Percentiles rank a stretch among this genome's conserved stretches.
Conservation (phyloP, 768 basidiomycete genomes). For the Pholiota microspora region DNA sequence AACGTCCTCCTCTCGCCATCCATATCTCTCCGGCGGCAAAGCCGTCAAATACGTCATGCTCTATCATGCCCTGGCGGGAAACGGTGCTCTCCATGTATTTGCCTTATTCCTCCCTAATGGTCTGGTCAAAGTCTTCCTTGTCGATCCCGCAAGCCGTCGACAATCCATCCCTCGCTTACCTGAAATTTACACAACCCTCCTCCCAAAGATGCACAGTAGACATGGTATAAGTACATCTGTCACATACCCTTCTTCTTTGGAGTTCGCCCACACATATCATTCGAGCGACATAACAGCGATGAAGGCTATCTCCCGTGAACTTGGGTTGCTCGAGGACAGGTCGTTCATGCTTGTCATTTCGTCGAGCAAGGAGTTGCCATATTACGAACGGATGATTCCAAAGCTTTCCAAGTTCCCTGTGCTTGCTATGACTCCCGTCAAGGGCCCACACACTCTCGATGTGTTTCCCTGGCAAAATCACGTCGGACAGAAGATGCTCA, state of each 20-base stretch:
- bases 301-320: slow-evolving; percentile 84
- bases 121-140: slow-evolving; percentile 75
- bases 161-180: slow-evolving; percentile 79
- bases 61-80: slow-evolving; percentile 80
- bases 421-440: slow-evolving; percentile 82
- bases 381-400: slow-evolving; percentile 72
- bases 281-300: slow-evolving; percentile 75
- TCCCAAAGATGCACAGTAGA: slow-evolving; percentile 45
- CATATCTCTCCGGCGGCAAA: slow-evolving; percentile 73
- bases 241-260: slow-evolving; percentile 59
- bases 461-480: slow-evolving; percentile 88
- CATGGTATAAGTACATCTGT: slow-evolving; percentile 47
- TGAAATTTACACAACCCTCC: slow-evolving; percentile 66
- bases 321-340: slow-evolving; percentile 71
- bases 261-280: slow-evolving; percentile 75
- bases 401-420: slow-evolving; percentile 85
- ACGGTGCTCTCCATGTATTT: slow-evolving; percentile 79
- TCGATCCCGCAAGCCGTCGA: slow-evolving; percentile 86
- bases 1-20: slow-evolving; percentile 53
- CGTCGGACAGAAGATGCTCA: slow-evolving; percentile 80
- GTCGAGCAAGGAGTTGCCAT: slow-evolving; percentile 78
- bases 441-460: slow-evolving; percentile 68
- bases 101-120: slow-evolving; percentile 80
- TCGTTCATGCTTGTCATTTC: slow-evolving; percentile 80
- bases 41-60: slow-evolving; percentile 80